Conservation (phyloP, 2,329 filamentous ascomycete species). For the Botrytis tulipae region DNA sequence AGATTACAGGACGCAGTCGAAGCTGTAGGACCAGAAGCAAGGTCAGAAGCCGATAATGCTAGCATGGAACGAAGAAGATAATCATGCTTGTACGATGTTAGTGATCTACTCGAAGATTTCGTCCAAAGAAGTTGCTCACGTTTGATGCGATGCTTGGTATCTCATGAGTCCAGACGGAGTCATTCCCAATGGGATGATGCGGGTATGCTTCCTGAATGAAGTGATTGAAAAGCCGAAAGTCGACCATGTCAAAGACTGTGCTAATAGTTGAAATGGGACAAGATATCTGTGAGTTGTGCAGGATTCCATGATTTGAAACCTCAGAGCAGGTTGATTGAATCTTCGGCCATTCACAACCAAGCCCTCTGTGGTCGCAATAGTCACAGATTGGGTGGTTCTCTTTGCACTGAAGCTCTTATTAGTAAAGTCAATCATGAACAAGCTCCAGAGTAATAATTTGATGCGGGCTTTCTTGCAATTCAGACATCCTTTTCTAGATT, state of each 20-base stretch:
- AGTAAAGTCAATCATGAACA: accelerated
- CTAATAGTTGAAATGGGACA: too few relatives aligned
- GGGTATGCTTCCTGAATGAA: neutral
- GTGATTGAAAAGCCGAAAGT: neutral
- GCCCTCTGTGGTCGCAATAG: neutral
- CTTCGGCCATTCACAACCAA: neutral
- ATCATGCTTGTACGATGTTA: neutral
- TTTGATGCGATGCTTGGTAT: neutral
- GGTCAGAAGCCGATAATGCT: neutral
- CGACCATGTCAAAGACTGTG: neutral
- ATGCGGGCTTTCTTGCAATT: neutral
- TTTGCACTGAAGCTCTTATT: neutral
- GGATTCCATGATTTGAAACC: neutral
- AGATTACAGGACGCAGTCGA: neutral
- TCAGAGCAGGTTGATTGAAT: neutral
- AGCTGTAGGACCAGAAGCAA: neutral
- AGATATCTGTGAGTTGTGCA: too few relatives aligned
- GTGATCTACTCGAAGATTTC: accelerated
- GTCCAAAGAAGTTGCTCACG: neutral
- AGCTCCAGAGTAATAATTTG: neutral
- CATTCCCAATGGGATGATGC: neutral
- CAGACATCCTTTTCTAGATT: neutral
- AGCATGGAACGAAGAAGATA: neutral
- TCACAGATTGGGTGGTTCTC: neutral
- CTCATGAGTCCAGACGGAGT: neutral